Evolutionary conservation across 306 rosid genomes (phyloP), one percentile per base, ranked within the genome.

Genomic region (Potentilla sterilis): DNA sequence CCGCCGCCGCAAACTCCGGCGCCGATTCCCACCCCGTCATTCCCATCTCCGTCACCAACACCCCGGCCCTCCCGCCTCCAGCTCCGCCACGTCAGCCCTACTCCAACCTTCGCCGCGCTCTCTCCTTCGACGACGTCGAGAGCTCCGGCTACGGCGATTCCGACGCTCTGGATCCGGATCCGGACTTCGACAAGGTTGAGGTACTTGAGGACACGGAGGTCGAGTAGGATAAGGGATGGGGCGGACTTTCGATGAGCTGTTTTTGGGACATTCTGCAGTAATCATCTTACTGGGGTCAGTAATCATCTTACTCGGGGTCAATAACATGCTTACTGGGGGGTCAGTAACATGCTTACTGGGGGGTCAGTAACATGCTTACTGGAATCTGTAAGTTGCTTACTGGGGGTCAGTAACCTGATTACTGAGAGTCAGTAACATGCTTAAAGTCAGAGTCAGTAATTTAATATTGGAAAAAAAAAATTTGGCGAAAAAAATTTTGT

Each of bases 231-330:
- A 54, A 24, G 35, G 87, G 74, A 2, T 74, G 86, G 18, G 73
- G 92, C 15, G 88, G 98, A 0, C 79, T 90, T 59, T 97, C 99
- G 21, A 75, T 48, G 68, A 87, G 64, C 32, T 74, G 89, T 11
- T 55, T 89, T 0, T 96, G 99, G 98, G 99, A 96, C 13, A 86
- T 92, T 51, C 46, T 96, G 69, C 73, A n/a, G n/a, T n/a, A n/a
- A n/a, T n/a, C n/a, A n/a, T n/a, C n/a, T n/a, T n/a, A n/a, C n/a
- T n/a, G n/a, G n/a, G n/a, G n/a, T n/a, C n/a, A n/a, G n/a, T n/a
- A n/a, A n/a, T n/a, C n/a, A n/a, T n/a, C n/a, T n/a, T n/a, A n/a
- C n/a, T n/a, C n/a, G n/a, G n/a, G n/a, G n/a, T n/a, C n/a, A n/a
- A n/a, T n/a, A n/a, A n/a, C n/a, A n/a, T n/a, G n/a, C n/a, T n/a